Evolutionary conservation across 1,139 yeast species (phyloP), one percentile per base, ranked within the genome.

Genomic region (Scheffersomyces insectosa): DNA sequence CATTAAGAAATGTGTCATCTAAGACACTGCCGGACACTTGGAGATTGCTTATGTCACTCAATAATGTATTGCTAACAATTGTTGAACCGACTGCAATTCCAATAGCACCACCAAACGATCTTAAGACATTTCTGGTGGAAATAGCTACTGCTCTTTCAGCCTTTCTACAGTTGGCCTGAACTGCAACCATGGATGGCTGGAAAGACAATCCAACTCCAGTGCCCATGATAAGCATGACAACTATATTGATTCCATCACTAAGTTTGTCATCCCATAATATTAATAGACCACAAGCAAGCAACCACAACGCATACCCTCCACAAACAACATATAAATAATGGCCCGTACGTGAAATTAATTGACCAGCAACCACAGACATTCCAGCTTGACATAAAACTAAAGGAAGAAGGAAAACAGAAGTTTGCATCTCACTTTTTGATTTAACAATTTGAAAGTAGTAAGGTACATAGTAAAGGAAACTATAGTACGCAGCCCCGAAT

Each of bases 111-210:
- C 85, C 85, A 40, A 80, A 68, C 1, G 79, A 72, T 45, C 85
- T 59, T 39, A 77, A 50, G 9, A 79, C 75, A 49, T 79, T 79
- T 55, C 85, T 65, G 1, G 80, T 68, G 3, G 82, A 70, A 8
- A 79, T 79, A 8, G 79, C 79, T 10, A 79, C 81, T 0, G 85
- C 83, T 37, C 85, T 59, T 47, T 80, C 83, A 1, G 75, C 65
- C 40, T 70, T 70, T 35, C 57, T 63, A 7, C 80, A 70, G 42
- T 78, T 79, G 1, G 84, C 82, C 55, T 77, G 81, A 1, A 72
- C 73, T 1, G 83, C 83, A 7, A 79, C 74, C 67, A 80, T 66
- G 0, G 82, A 72, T 6, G 83, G 82, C 54, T 79, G 84, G 60
- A 79, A 77, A 4, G 78, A 73, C 45, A 66, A 66, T 2, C 82